These are phyloP conservation scores for Dipodascopsis tothii DNA, from an alignment of 805 yeast genomes.

Conservation along the genomic window DNA sequence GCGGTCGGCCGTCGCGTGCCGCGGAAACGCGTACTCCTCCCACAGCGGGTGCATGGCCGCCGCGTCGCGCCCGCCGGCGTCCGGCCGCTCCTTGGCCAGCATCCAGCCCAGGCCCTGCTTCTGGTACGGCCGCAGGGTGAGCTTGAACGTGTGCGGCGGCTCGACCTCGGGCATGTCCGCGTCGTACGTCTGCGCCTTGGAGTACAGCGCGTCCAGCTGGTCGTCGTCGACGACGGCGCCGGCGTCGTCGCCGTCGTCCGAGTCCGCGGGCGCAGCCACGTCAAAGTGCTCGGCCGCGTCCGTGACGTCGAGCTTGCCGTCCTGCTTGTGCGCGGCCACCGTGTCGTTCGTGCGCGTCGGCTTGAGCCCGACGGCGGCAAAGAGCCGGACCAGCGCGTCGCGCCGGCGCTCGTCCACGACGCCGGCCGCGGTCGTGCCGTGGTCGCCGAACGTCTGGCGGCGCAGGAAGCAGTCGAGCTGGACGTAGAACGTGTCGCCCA, in stretches of 20 bases:
- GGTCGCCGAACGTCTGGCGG: conserved; percentile 11
- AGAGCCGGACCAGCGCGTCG: conserved; percentile 47
- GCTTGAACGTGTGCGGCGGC: conserved; percentile 46
- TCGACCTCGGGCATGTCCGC: conserved; percentile 54
- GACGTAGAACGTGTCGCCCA: conserved; percentile 69
- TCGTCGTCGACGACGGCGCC: conserved; percentile 44
- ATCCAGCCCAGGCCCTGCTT: conserved; percentile 50
- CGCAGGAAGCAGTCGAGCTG: conserved; percentile 59
- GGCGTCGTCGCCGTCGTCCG: conserved; percentile 31
- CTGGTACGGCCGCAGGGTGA: conserved; percentile 68
- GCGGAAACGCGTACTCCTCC: conserved; percentile 47
- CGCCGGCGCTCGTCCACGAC: conserved; percentile 45
- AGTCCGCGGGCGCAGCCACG: conserved; percentile 3
- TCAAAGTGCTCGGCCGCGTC: conserved; percentile 22
- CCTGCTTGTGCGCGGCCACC: conserved; percentile 4
- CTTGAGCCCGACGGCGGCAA: conserved; percentile 40
- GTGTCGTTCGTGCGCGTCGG: conserved; percentile 13
- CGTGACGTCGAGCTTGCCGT: conserved; percentile 14
- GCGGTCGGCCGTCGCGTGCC: neutral
- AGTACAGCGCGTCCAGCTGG: conserved; percentile 69
- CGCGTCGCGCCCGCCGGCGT: conserved; percentile 33
- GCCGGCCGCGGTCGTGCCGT: conserved; percentile 35
- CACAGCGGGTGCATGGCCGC: conserved; percentile 76
- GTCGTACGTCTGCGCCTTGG: conserved; percentile 60
- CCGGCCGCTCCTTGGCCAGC: conserved; percentile 24